Evolutionary conservation across 1,284 basidiomycete genomes (phyloP).

Genomic region (Coriolopsis trogii): DNA sequence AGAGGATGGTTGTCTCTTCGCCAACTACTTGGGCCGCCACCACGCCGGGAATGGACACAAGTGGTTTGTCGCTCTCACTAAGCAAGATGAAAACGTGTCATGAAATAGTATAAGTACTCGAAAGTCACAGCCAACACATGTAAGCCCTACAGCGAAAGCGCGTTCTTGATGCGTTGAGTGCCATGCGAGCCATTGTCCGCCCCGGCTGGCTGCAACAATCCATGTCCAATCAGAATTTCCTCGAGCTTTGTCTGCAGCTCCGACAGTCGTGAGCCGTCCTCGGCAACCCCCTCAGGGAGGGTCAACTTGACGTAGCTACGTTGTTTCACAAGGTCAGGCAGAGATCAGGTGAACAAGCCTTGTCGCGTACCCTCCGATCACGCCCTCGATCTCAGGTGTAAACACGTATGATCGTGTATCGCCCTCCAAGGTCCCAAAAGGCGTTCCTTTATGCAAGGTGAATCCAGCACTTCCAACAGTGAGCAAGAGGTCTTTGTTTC

Average conservation of each 20-base stretch:
- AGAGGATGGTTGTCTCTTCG: constrained; percentile 11
- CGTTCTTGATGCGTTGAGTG: constrained; percentile 9
- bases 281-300: constrained; percentile 27
- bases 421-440: constrained; percentile 33
- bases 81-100: neutral
- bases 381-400: constrained; percentile 29
- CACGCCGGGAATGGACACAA: constrained; percentile 14
- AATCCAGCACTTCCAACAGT: constrained; percentile 32
- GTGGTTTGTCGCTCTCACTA: neutral
- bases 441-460: constrained; percentile 26
- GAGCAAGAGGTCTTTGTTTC: constrained; percentile 17
- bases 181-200: constrained; percentile 10
- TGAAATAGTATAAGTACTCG: neutral
- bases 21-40: constrained; percentile 14
- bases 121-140: neutral
- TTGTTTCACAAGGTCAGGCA: too few relatives aligned
- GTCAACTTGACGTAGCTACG: constrained; percentile 33
- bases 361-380: constrained; percentile 25
- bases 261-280: constrained; percentile 22
- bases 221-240: constrained; percentile 30
- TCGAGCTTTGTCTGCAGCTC: constrained; percentile 33
- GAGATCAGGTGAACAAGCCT: too few relatives aligned
- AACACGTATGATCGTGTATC: constrained; percentile 33
- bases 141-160: constrained; percentile 15
- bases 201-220: constrained; percentile 27